Percentiles rank a stretch among this genome's conserved stretches.
These are phyloP conservation scores for Nidula microcarpa DNA, from an alignment of 768 basidiomycete species.

Conservation along the genomic window DNA sequence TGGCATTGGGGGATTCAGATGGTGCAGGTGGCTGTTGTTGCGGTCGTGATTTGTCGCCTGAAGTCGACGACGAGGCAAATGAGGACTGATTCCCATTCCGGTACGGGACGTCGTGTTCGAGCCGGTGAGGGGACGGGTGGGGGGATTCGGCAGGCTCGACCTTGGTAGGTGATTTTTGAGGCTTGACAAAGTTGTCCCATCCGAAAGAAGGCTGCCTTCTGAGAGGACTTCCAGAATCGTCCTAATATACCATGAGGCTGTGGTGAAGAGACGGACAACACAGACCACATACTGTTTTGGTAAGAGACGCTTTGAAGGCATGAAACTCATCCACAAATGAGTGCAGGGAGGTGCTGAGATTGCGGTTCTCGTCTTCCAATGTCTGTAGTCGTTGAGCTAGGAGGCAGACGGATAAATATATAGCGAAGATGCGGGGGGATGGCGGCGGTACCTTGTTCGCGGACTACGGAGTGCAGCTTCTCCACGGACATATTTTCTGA, in stretches of 20 bases:
- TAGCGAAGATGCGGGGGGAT: slow-evolving; percentile 2
- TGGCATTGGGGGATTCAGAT: slow-evolving; percentile 24
- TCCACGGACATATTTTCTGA: slow-evolving; percentile 53
- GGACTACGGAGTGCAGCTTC: slow-evolving; percentile 60
- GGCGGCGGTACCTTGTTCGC: slow-evolving; percentile 63
- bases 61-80: slow-evolving; percentile 14
- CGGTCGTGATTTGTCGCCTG: slow-evolving; percentile 29
- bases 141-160: slow-evolving; percentile 67
- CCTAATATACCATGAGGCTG: slow-evolving; percentile 13
- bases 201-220: slow-evolving; percentile 81
- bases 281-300: slow-evolving; percentile 31
- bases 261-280: not conserved
- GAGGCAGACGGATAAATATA: not conserved
- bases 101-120: slow-evolving; percentile 62
- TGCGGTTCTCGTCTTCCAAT: slow-evolving; percentile 78
- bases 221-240: slow-evolving; percentile 41
- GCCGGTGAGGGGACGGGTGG: slow-evolving; percentile 72
- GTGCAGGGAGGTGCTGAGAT: slow-evolving; percentile 59
- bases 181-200: slow-evolving; percentile 81
- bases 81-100: slow-evolving; percentile 25
- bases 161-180: slow-evolving; percentile 79
- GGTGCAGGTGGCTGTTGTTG: slow-evolving; percentile 15
- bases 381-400: slow-evolving; percentile 64
- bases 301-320: slow-evolving; percentile 31
- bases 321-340: slow-evolving; percentile 67